These are phyloP conservation scores for Pseudogymnoascus verrucosus DNA, from an alignment of 2,329 filamentous ascomycete species.

Conservation along the genomic window DNA sequence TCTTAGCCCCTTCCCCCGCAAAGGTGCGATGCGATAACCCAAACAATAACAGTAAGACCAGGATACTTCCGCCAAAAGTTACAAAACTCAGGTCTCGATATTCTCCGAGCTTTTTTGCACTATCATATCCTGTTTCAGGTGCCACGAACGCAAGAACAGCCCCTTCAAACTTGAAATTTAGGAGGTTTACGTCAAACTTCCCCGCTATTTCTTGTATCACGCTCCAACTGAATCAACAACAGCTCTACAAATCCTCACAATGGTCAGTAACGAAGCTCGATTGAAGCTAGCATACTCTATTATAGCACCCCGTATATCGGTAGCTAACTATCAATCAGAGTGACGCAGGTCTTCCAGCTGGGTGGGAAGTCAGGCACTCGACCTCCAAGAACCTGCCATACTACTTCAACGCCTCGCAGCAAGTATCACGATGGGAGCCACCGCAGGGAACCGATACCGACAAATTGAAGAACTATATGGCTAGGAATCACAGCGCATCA, in stretches of 20 bases:
- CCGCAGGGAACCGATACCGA: constrained; percentile 82
- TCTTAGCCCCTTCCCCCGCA: neutral
- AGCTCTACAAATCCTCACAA: neutral
- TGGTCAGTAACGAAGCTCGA: neutral
- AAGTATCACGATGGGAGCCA: constrained; percentile 92
- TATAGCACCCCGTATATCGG: neutral
- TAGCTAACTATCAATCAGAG: constrained; percentile 36
- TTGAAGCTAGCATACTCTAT: neutral
- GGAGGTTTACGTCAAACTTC: constrained; percentile 11
- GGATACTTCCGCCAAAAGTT: constrained; percentile 1
- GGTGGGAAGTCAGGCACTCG: constrained; percentile 95
- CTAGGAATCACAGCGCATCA: constrained; percentile 64
- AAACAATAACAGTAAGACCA: constrained; percentile 7
- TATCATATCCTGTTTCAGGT: neutral
- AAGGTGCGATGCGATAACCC: constrained; percentile 4
- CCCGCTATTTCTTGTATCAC: constrained; percentile 7
- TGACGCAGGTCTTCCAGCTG: constrained; percentile 72
- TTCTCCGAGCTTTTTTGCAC: neutral
- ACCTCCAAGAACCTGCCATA: constrained; percentile 98
- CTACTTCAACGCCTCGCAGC: constrained; percentile 87
- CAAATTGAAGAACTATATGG: constrained; percentile 92
- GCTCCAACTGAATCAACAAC: neutral
- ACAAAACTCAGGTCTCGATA: neutral
- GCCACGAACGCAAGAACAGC: constrained; percentile 12
- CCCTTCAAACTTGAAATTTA: constrained; percentile 5